Conservation (phyloP, 805 yeast species). For the Yamadazyma endophytica region DNA sequence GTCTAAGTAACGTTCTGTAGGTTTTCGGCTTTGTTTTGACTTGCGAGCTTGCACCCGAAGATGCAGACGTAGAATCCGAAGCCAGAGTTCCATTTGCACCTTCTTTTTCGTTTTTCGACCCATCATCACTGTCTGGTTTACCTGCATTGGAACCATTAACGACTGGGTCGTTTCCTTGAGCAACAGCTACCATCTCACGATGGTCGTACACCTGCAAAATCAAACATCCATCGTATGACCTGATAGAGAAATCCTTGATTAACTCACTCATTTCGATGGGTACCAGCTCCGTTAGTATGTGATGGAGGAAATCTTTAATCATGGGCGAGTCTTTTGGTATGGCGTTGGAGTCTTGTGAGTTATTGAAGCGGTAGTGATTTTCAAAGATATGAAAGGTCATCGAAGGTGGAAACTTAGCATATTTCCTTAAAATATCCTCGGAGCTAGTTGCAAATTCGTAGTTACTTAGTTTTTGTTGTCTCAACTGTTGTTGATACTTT, state of each 20-base stretch:
- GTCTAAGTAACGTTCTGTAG: slow-evolving; percentile 72
- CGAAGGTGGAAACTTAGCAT: slow-evolving; percentile 72
- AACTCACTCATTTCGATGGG: slow-evolving; percentile 90
- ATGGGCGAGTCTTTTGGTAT: slow-evolving; percentile 77
- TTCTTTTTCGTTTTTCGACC: too few relatives aligned
- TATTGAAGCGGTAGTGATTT: slow-evolving; percentile 87
- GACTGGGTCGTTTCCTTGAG: too few relatives aligned
- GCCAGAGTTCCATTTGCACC: slow-evolving; percentile 8
- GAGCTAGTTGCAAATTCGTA: slow-evolving; percentile 66
- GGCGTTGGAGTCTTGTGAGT: slow-evolving; percentile 71
- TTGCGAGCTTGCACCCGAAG: slow-evolving; percentile 6
- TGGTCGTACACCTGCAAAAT: slow-evolving; percentile 87
- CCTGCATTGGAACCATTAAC: too few relatives aligned
- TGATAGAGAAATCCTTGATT: slow-evolving; percentile 78
- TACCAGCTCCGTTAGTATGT: slow-evolving; percentile 74
- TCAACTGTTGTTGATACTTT: slow-evolving; percentile 14
- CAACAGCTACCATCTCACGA: slow-evolving; percentile 48
- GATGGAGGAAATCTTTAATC: slow-evolving; percentile 73
- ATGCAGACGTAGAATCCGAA: slow-evolving; percentile 5
- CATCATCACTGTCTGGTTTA: too few relatives aligned
- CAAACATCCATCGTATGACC: slow-evolving; percentile 85
- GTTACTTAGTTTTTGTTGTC: slow-evolving; percentile 4
- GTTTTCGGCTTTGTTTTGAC: slow-evolving; percentile 54
- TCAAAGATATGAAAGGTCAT: slow-evolving; percentile 87
- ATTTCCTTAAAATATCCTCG: slow-evolving; percentile 71